phyloP scores from a whole-genome alignment of 441 rosid species.

The Bruguiera hainesii region DNA sequence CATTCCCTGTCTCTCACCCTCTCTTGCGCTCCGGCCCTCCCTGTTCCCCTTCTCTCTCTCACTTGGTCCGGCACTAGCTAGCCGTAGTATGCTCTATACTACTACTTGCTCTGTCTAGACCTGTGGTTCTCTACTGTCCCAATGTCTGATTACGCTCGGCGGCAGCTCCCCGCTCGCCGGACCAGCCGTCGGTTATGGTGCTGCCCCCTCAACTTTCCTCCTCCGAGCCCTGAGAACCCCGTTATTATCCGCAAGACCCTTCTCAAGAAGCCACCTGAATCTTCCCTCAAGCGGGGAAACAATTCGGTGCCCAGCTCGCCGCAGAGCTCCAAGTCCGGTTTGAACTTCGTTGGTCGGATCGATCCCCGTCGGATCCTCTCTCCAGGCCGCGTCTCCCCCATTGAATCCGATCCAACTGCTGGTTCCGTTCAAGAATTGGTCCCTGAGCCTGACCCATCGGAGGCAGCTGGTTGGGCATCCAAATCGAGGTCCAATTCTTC shows the following conservation, averaged over 20 bases:
- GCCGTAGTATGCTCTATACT: too few relatives aligned
- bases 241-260: constrained; percentile 27
- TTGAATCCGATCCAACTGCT: constrained; percentile 53
- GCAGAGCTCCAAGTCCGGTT: constrained; percentile 60
- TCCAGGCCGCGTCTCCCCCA: constrained; percentile 89
- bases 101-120: too few relatives aligned
- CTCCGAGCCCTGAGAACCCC: constrained; percentile 65
- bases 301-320: constrained; percentile 53
- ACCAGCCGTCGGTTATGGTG: constrained; percentile 66
- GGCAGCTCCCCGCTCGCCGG: constrained; percentile 22
- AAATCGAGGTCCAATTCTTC: constrained; percentile 45
- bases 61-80: too few relatives aligned
- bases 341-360: constrained; percentile 58
- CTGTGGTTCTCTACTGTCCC: not conserved
- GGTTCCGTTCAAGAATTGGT: constrained; percentile 25
- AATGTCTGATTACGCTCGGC: constrained; percentile 33
- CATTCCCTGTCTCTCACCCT: not conserved
- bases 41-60: too few relatives aligned
- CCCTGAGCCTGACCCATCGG: constrained; percentile 25
- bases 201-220: constrained; percentile 65
- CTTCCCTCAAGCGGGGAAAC: constrained; percentile 33
- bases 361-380: constrained; percentile 84
- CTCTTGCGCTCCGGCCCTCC: not conserved
- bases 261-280: constrained; percentile 30
- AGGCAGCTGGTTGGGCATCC: constrained; percentile 23